Base-by-base conservation (phyloP, 441 rosid genomes). In the Eutrema salsugineum region DNA sequence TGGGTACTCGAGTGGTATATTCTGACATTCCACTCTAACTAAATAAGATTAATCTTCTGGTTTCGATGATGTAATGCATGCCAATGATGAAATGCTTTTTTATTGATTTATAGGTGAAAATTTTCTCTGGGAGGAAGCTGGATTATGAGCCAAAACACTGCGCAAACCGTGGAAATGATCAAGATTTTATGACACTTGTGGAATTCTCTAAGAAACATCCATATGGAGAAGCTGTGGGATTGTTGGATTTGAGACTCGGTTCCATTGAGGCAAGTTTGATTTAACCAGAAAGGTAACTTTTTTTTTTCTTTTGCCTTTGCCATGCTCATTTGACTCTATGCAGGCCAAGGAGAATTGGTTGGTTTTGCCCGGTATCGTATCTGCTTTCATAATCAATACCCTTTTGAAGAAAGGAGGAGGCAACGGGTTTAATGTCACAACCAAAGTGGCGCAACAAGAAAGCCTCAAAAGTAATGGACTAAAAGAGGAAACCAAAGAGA, bases 221-320 rank as follows among this genome's bases (percentile, higher is more conserved):
- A n/a, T 91, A 88, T 66, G 98, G 98, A 35, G 88, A 85, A 66
- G 82, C 91, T 49, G 80, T 88, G 62, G 97, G 88, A 47, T 84
- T 91, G 81, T 72, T 91, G 24, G 82, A 91, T 83, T 42, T 89
- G 48, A 87, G 81, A 66, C 78, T 75, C 61, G 87, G 90, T 51
- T 72, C 66, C 54, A 19, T 86, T 73, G 73, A 80, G 98, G 98
- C 83, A 83, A 22, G 8, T 59, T 65, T 36, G 58, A 39, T 63
- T 43, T 8, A 22, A 30, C n/a, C 8, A 12, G 7, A 46, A 28
- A 63, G 47, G 0, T 24, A 15, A 42, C 47, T 20, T 39, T 40
- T 20, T 39, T 40, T 49, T 2, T 58, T 30, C 46, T n/a, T 32
- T 39, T 11, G 20, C 73, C 35, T 61, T 43, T 1, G 3, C 12